Base-by-base conservation (phyloP, 2,329 filamentous ascomycete species). In the Fusarium tupiense region DNA sequence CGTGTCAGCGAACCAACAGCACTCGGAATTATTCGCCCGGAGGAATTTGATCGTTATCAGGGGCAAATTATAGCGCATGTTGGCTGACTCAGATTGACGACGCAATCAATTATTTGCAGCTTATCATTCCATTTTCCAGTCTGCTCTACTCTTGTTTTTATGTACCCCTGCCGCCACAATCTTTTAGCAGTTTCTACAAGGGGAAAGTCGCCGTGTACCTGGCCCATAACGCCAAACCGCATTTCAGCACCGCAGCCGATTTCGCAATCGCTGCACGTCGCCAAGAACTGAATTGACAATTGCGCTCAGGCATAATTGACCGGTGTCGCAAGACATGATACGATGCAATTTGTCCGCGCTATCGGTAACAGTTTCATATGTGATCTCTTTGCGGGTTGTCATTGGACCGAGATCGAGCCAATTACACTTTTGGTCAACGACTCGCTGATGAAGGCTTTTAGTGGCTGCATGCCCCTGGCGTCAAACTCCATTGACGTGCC, bases 131-230 rank as follows among this genome's bases (percentile, higher is more conserved):
- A 17, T 37, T 37, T 19, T 37, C 35, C 17, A 2, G 35, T 19
- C 17, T 37, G 8, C 35, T 37, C 35, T 37, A 37, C 35, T 37
- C 17, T 19, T 19, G 17, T 19, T 37, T 12, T n/a, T n/a, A 4
- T 35, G 33, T 8, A 64, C 29, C 71, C 71, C 52, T 72, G 60
- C 24, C 71, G 67, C 71, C 63, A 74, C 67, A 38, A 24, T 24
- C 46, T 62, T 61, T 37, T 17, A 29, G 31, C 49, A 49, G 17
- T 59, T 67, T 62, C 70, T 73, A 19, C 43, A 73, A 73, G 22
- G 24, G 70, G 71, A 38, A 73, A 73, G 59, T 49, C 69, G 57
- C 49, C 43, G 47, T 52, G 41, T 53, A 10, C 24, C 24, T 49
- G 46, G 47, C 35, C 58, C 63, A 53, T 63, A 38, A 33, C 52